These are phyloP conservation scores for Zhuliangozyma blackwelliae DNA, from an alignment of 1,139 yeast species.

Conservation along the genomic window DNA sequence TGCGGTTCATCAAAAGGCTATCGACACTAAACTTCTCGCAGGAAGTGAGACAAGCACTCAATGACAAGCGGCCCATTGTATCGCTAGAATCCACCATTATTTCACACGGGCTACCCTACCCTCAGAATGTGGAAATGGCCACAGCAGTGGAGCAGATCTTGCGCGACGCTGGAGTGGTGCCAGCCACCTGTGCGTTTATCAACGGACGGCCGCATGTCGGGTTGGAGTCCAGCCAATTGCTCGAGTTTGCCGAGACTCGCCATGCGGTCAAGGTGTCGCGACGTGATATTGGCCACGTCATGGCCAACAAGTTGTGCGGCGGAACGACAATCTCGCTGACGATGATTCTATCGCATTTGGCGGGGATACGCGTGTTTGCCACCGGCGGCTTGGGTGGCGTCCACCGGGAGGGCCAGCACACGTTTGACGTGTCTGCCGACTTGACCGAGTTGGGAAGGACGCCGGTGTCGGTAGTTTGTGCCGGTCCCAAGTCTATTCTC, in stretches of 20 bases:
- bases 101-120: conserved; percentile 87
- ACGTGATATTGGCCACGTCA: conserved; percentile 72
- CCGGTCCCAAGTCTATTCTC: conserved; percentile 85
- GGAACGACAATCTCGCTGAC: conserved; percentile 92
- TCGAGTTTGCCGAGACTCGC: conserved; percentile 42
- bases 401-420: conserved; percentile 69
- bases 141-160: conserved; percentile 57
- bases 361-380: conserved; percentile 82
- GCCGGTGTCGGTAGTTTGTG: conserved; percentile 83
- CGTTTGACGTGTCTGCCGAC: conserved; percentile 86
- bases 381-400: conserved; percentile 96
- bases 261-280: conserved; percentile 65
- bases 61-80: conserved; percentile 57
- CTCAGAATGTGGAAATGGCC: conserved; percentile 74
- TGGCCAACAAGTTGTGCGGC: conserved; percentile 62
- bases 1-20: not conserved
- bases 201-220: conserved; percentile 75
- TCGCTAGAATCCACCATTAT: conserved; percentile 84
- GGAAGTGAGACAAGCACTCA: conserved; percentile 60
- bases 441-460: conserved; percentile 79
- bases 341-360: conserved; percentile 71
- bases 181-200: conserved; percentile 83
- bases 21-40: conserved; percentile 33
- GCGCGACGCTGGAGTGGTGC: conserved; percentile 63
- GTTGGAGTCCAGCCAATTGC: conserved; percentile 42